A percentile compares a stretch with the other conserved stretches of the same genome.
phyloP scores from a whole-genome alignment of 2,329 filamentous ascomycete genomes.

The Sodiomyces alkalinus region DNA sequence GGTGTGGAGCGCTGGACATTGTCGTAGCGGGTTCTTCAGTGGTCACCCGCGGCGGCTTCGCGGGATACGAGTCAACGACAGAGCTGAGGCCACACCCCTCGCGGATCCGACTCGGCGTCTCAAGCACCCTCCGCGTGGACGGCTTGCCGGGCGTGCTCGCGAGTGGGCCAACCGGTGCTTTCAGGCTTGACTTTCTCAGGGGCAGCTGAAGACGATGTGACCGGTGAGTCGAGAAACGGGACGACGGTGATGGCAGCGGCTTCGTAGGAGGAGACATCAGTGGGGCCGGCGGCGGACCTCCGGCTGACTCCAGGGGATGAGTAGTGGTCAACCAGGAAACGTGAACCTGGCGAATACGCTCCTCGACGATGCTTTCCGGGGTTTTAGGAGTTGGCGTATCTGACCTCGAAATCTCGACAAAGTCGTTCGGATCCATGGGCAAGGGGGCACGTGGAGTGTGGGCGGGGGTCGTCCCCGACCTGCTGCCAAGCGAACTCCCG shows the following conservation, averaged over 20 bases:
- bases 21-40: too few species aligned
- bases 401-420: conserved; percentile 5
- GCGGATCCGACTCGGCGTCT: conserved; percentile 2
- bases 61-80: too few species aligned
- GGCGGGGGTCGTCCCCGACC: conserved; percentile 1
- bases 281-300: conserved; percentile 1
- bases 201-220: conserved; percentile 2
- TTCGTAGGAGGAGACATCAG: too few species aligned
- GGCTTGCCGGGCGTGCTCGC: neutral
- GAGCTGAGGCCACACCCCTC: too few species aligned
- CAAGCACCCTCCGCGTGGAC: conserved; percentile 4
- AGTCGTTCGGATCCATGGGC: conserved; percentile 3
- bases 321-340: conserved; percentile 1
- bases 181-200: conserved; percentile 1
- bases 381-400: conserved; percentile 3
- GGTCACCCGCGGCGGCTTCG: too few species aligned
- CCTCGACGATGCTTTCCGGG: conserved; percentile 2
- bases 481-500: conserved; percentile 3
- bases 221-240: neutral
- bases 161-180: neutral
- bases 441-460: conserved; percentile 1
- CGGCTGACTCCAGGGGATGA: conserved; percentile 1
- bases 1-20: too few species aligned
- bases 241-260: too few species aligned
- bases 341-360: conserved; percentile 1